Evolutionary conservation across 83 land plant genomes (phyloP), one percentile per base, ranked within the genome.

Genomic region (Picea abies): DNA sequence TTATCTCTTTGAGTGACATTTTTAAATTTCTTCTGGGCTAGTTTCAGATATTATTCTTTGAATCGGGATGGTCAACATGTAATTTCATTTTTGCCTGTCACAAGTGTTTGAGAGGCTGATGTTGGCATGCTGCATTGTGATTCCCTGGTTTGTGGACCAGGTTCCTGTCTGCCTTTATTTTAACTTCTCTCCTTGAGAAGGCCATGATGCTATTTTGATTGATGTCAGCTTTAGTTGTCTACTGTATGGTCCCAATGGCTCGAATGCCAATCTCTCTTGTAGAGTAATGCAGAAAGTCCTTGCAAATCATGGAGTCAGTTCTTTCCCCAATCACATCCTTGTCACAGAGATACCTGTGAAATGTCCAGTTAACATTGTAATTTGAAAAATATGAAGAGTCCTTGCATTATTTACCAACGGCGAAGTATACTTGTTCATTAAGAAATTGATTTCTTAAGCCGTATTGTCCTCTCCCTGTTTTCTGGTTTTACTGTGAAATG

Each of bases 1-100:
- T 94, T n/a, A 82, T 94, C 49, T 92, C 97, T 16, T 71, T 94
- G 62, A 88, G 92, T 81, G 97, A 94, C 83, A 80, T 94, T 8
- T 91, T 94, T 84, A 90, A 79, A 79, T 92, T 94, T 72, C 84
- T 94, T 80, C 88, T 93, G 62, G 89, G 91, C 61, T 87, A 82
- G 80, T 79, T 62, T 60, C 47, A 61, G 41, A 60, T 39, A 22
- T 79, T 22, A 79, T 79, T 79, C 80, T 60, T 79, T 79, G 66
- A 8, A 79, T 79, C 47, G 9, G 60, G 66, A 26, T 61, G 63
- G 80, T 61, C 60, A 61, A 79, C 19, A 60, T 79, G 80, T 79
- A 61, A 79, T 79, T 20, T 79, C 63, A 79, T 60, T 62, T 62
- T 79, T 79, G 63, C 41, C 60, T 61, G n/a, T 56, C 29, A 79